Base-by-base conservation (phyloP, 176 grass and related monocot genomes). In the Panicum miliaceum region DNA sequence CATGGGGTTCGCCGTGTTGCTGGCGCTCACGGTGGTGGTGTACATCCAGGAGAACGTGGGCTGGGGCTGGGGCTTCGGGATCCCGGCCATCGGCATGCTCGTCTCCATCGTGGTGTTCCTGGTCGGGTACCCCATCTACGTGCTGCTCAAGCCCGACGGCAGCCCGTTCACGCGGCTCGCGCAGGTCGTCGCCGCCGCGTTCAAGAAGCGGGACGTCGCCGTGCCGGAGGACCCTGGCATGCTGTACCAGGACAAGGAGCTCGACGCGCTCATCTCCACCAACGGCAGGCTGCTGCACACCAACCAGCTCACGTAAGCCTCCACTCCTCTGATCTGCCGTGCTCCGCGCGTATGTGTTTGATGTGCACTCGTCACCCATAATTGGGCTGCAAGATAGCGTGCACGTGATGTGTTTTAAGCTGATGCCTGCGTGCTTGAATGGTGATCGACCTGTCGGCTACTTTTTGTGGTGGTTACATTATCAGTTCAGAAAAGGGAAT, bases 1-100 rank as follows among this genome's bases (percentile, higher is more conserved):
- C 0, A 86, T 90, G 85, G 92, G 63, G 66, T 0, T 92, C 4
- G 87, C 91, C 1, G 76, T 77, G 75, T 53, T 97, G 74, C 64
- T 90, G 79, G 91, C 94, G 7, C 25, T 90, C 23, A 89, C 92
- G 10, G 84, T 87, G 66, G 84, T 94, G 61, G 86, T 94, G 62
- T 94, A 94, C 81, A 84, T 92, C 72, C 92, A 94, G 78, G 92
- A 94, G 23, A 87, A 94, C 62, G 87, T 94, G 3, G 86, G 92
- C 0, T 94, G 92, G 92, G 86, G 84, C 0, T 80, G 87, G 82
- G 89, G 92, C 0, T 89, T 91, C 26, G 92, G 87, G 4, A 89
- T 94, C 56, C 92, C 92, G 26, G 57, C 87, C 65, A 68, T 84
- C 10, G 89, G 34, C 76, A 90, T 94, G 84, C 43, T 90, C 64